Base-by-base conservation (phyloP, 257 asterid species). In the Phtheirospermum japonicum region DNA sequence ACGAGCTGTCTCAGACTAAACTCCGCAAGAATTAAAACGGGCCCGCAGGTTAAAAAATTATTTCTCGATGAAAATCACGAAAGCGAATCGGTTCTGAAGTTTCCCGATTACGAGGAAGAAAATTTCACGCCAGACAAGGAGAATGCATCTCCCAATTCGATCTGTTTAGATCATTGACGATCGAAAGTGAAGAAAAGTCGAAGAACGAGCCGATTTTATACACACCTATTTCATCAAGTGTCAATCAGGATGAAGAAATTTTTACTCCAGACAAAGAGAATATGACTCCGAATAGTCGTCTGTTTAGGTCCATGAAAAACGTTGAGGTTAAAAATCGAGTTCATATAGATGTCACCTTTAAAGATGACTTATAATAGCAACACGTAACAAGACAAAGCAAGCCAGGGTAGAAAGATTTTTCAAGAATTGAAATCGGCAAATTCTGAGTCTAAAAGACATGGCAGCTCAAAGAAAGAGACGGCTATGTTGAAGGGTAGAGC, bases 261-360 rank as follows among this genome's bases (percentile, higher is more conserved):
- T 83, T 71, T 75, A 79, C 83, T 54, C 79, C 95, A 26, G 87
- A 82, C 73, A 80, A 86, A 74, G 95, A 86, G 84, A 86, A 86
- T 42, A 66, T 76, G 72, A 77, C 82, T 71, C 87, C 84, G 19
- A 65, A 58, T 57, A 73, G 77, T 57, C 72, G 40, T 55, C 62
- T 70, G 43, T 57, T 72, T 48, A 75, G 71, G 74, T 66, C 79
- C 63, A 70, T 61, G 68, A 75, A 72, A 72, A 83, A 75, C 19
- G 54, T 75, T 62, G 83, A 73, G 14, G 76, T 42, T 56, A 72
- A 75, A 59, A 59, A 36, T 65, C 64, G 18, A 75, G 45, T 40
- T 54, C 75, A 58, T 61, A 71, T 33, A 73, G 74, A 67, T 77
- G 23, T 80, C 80, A 2, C 81, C 90, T 54, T 66, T 80, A 77